Evolutionary conservation across 164 flowering plant species (phyloP).

Genomic region (Chloranthus sessilifolius): DNA sequence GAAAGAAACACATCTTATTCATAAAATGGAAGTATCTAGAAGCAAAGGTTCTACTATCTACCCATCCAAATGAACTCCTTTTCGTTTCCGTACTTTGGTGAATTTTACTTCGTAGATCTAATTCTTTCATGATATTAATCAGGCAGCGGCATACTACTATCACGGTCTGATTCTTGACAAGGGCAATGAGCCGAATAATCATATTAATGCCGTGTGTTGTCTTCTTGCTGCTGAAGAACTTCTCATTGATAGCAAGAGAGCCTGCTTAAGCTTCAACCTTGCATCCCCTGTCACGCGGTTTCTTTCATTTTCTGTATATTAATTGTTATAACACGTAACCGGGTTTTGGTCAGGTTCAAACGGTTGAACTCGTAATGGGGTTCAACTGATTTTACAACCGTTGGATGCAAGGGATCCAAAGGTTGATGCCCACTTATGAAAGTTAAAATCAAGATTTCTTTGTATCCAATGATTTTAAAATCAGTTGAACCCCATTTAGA

Average conservation of each 20-base stretch:
- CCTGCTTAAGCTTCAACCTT: constrained; percentile 73
- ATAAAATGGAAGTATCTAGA: constrained; percentile 90
- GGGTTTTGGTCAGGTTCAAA: no score
- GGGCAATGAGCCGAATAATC: constrained; percentile 64
- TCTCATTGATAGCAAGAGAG: constrained; percentile 74
- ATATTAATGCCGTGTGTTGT: constrained; percentile 65
- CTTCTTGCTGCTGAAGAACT: constrained; percentile 84
- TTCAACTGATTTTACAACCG: no score
- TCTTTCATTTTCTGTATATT: constrained; percentile 1
- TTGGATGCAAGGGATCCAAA: no score
- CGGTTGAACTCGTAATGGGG: no score
- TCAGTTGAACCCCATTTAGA: no score
- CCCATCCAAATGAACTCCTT: background rate
- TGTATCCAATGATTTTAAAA: no score
- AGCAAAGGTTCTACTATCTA: constrained; percentile 68
- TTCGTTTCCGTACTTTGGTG: constrained; percentile 4
- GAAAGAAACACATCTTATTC: constrained; percentile 70
- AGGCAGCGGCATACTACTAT: constrained; percentile 97
- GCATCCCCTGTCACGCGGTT: constrained; percentile 87
- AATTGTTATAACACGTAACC: no score
- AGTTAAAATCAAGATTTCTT: no score
- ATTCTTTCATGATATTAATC: constrained; percentile 6
- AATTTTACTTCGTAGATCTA: constrained; percentile 3
- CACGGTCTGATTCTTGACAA: constrained; percentile 84
- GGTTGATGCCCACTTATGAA: no score